Evolutionary conservation across 805 yeast genomes (phyloP).

Genomic region (Candida rishiriensis): DNA sequence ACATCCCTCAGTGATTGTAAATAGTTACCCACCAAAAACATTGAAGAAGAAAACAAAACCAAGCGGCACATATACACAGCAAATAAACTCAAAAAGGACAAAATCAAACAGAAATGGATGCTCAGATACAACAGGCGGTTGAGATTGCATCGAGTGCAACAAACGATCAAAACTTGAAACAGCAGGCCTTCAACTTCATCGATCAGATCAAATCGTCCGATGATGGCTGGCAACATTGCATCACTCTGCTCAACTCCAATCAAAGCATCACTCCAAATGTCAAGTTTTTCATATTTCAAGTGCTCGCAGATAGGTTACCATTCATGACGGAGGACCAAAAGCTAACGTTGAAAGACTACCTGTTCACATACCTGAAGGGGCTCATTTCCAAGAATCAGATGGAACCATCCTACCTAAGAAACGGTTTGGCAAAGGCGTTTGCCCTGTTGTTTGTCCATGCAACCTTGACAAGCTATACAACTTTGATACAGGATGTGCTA

Average conservation of each 20-base stretch:
- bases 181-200: constrained; percentile 54
- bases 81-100: background rate
- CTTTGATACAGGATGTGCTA: constrained; percentile 47
- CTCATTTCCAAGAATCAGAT: constrained; percentile 20
- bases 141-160: constrained; percentile 73
- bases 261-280: constrained; percentile 44
- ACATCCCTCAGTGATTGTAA: too few species aligned
- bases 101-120: constrained; percentile 22
- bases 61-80: background rate
- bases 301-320: constrained; percentile 53
- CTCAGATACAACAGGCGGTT: constrained; percentile 84
- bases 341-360: constrained; percentile 38
- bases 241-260: constrained; percentile 39
- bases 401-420: constrained; percentile 44
- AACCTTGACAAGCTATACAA: constrained; percentile 45
- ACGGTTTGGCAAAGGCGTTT: constrained; percentile 54
- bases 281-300: constrained; percentile 66
- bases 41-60: background rate
- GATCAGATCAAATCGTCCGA: constrained; percentile 48
- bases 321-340: constrained; percentile 43
- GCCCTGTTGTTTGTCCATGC: constrained; percentile 46
- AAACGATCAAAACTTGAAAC: constrained; percentile 56
- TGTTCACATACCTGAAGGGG: constrained; percentile 42
- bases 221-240: constrained; percentile 53
- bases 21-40: too few species aligned